These are phyloP conservation scores for Ottelia alismoides DNA, from an alignment of 106 monocot genomes.

Conservation along the genomic window DNA sequence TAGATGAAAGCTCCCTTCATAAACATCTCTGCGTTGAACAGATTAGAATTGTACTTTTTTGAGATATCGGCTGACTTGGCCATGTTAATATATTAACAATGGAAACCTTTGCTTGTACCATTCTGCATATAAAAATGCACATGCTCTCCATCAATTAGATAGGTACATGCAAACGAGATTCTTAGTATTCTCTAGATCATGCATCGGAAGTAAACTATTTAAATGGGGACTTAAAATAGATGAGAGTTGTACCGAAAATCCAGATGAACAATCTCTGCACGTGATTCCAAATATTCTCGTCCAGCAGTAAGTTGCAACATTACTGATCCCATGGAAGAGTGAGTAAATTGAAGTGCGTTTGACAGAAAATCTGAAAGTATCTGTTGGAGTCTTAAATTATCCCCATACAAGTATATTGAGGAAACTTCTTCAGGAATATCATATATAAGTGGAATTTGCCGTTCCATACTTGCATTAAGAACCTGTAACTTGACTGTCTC, in stretches of 20 bases:
- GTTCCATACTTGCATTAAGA: constrained; percentile 40
- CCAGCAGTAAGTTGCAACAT: constrained; percentile 28
- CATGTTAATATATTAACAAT: too few relatives aligned
- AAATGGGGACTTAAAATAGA: too few relatives aligned
- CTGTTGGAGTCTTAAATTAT: constrained; percentile 75
- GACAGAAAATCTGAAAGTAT: constrained; percentile 48
- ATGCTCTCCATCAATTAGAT: too few relatives aligned
- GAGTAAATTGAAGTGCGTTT: constrained; percentile 49
- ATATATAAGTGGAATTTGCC: constrained; percentile 30
- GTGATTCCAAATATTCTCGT: constrained; percentile 37
- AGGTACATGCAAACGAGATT: too few relatives aligned
- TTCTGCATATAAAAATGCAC: too few relatives aligned
- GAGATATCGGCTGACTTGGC: too few relatives aligned
- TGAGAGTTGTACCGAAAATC: constrained; percentile 36
- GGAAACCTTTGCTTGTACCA: too few relatives aligned
- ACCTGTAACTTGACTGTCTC: constrained; percentile 54
- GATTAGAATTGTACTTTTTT: too few relatives aligned
- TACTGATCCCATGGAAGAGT: constrained; percentile 38
- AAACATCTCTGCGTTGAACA: too few relatives aligned
- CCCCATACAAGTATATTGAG: constrained; percentile 49
- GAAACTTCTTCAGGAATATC: constrained; percentile 51
- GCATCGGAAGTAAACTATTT: too few relatives aligned
- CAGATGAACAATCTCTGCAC: constrained; percentile 56
- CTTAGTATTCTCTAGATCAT: too few relatives aligned
- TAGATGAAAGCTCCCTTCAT: too few relatives aligned